A percentile compares a stretch with the other conserved stretches of the same genome.
Conservation (phyloP, 208 protist genomes). For the Wallacemonas sp. region DNA sequence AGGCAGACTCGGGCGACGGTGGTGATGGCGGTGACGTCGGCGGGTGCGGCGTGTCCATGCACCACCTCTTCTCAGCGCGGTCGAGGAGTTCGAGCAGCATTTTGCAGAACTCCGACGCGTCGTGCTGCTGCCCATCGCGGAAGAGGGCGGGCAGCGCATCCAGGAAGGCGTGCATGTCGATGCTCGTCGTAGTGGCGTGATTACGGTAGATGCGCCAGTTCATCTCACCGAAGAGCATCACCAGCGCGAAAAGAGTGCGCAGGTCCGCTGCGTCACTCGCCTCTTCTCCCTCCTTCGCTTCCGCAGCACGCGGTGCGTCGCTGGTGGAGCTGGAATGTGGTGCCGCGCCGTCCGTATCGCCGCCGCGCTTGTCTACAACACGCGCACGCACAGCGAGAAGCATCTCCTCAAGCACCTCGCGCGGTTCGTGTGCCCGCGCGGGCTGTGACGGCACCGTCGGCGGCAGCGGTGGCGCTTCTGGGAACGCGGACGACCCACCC, state of each 20-base stretch:
- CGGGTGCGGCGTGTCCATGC: not conserved
- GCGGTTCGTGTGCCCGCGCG: no score
- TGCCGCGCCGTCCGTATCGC: no score
- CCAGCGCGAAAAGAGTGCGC: conserved; percentile 18
- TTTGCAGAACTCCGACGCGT: conserved; percentile 74
- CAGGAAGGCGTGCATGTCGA: conserved; percentile 21
- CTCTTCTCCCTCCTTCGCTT: not conserved
- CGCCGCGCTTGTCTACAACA: no score
- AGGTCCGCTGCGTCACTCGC: not conserved
- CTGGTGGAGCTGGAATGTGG: no score
- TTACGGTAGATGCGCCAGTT: conserved; percentile 38
- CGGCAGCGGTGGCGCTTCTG: not conserved
- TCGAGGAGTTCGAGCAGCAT: conserved; percentile 64
- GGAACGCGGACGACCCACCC: no score
- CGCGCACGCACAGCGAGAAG: not conserved
- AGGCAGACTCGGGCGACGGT: not conserved
- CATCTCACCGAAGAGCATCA: conserved; percentile 43
- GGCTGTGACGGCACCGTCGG: no score
- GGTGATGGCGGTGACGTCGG: not conserved
- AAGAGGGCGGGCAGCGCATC: conserved; percentile 40
- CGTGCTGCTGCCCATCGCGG: conserved; percentile 60
- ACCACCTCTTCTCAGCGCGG: conserved; percentile 4
- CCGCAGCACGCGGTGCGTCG: no score
- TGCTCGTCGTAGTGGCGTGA: conserved; percentile 19
- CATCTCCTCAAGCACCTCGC: not conserved